Evolutionary conservation across 345 rosid species (phyloP).

Genomic region (Lagerstroemia speciosa): DNA sequence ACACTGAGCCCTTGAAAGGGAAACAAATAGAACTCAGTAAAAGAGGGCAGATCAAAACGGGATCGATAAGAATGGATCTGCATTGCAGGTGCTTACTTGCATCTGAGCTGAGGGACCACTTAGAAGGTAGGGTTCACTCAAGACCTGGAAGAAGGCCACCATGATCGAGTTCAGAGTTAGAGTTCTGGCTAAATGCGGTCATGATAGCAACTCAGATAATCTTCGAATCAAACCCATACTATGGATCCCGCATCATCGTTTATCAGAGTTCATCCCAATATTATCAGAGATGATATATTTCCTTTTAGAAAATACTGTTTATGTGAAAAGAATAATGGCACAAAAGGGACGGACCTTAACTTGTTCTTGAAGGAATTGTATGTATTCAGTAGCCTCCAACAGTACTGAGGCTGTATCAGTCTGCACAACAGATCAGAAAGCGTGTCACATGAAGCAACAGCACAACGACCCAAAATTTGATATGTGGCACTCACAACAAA

Average conservation of each 20-base stretch:
- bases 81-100: constrained; percentile 36
- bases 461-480: background rate
- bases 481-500: background rate
- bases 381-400: constrained; percentile 74
- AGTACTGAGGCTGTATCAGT: constrained; percentile 98
- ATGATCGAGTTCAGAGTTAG: constrained; percentile 3
- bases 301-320: no score
- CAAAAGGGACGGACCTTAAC: constrained; percentile 57
- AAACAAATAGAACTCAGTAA: background rate
- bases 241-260: background rate
- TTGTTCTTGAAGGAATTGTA: constrained; percentile 91
- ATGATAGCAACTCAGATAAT: background rate
- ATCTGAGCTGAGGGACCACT: constrained; percentile 27
- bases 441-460: background rate
- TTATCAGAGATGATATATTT: no score
- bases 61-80: no score
- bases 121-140: constrained; percentile 94
- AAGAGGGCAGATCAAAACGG: background rate
- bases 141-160: constrained; percentile 46
- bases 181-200: background rate
- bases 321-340: background rate
- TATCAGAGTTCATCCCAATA: no score
- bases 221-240: background rate
- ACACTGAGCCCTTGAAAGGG: constrained; percentile 37
- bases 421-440: constrained; percentile 30